Conservation (phyloP, 106 monocot species). For the Iris macrosiphon region DNA sequence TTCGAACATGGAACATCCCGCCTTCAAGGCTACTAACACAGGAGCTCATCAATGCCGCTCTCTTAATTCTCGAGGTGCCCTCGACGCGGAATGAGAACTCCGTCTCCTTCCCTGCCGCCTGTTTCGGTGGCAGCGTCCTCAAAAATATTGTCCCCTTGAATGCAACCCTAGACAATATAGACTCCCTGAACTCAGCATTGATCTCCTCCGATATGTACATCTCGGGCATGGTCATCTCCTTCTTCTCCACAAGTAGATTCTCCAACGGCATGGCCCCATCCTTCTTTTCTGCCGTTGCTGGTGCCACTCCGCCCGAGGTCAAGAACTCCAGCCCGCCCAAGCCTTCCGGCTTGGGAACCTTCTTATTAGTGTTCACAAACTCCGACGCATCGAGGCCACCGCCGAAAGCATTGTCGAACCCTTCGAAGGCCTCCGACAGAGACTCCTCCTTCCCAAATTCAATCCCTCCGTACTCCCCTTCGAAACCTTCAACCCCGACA, state of each 20-base stretch:
- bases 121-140: constrained; percentile 65
- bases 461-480: constrained; percentile 95
- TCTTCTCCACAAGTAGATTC: constrained; percentile 58
- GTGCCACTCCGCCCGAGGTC: constrained; percentile 19
- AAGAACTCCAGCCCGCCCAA: constrained; percentile 74
- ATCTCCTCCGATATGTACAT: constrained; percentile 82
- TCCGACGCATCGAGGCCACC: constrained; percentile 96
- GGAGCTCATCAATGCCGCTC: constrained; percentile 65
- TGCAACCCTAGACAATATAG: constrained; percentile 55
- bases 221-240: constrained; percentile 75
- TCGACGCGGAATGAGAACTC: constrained; percentile 86
- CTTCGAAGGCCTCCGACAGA: constrained; percentile 85
- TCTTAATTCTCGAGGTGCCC: constrained; percentile 63
- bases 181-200: constrained; percentile 87
- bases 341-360: constrained; percentile 32
- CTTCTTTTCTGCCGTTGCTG: constrained; percentile 20
- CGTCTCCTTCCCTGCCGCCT: constrained; percentile 68
- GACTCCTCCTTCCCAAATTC: constrained; percentile 91
- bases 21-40: constrained; percentile 60
- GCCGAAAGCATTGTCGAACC: constrained; percentile 83
- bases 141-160: constrained; percentile 75
- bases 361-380: constrained; percentile 58
- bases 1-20: constrained; percentile 78
- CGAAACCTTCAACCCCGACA: constrained; percentile 86
- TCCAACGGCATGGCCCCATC: constrained; percentile 50